phyloP scores from a whole-genome alignment of 495 filamentous ascomycete species.

The Xylaria curta region DNA sequence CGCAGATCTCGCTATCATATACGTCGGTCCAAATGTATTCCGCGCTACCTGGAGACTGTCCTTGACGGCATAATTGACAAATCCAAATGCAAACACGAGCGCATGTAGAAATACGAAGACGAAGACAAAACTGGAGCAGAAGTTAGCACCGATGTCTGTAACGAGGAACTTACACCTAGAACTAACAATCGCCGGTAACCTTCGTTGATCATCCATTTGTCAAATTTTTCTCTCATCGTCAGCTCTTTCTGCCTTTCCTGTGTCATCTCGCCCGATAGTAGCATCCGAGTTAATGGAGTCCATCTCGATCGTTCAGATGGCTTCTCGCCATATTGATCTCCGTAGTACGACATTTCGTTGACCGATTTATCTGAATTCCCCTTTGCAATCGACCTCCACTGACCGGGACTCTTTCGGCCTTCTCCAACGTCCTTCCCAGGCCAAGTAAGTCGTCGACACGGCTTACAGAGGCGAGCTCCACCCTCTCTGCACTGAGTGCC shows the following conservation, averaged over 20 bases:
- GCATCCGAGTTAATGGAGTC: conserved; percentile 72
- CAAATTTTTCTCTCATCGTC: conserved; percentile 57
- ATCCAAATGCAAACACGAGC: conserved; percentile 74
- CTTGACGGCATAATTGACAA: conserved; percentile 77
- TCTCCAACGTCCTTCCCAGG: conserved; percentile 21
- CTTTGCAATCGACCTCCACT: conserved; percentile 2
- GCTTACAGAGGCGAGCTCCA: conserved; percentile 13
- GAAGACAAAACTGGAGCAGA: conserved; percentile 65
- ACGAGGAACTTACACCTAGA: conserved; percentile 29
- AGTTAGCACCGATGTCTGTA: conserved; percentile 33
- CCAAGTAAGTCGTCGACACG: conserved; percentile 27
- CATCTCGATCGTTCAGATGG: conserved; percentile 69
- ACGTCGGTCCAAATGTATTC: conserved; percentile 70
- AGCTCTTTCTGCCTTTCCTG: conserved; percentile 66
- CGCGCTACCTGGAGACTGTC: conserved; percentile 68
- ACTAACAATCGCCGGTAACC: conserved; percentile 75
- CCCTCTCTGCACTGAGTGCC: conserved; percentile 20
- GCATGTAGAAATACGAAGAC: conserved; percentile 70
- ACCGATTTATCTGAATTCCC: background rate
- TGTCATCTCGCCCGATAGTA: conserved; percentile 74
- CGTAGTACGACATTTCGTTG: conserved; percentile 52
- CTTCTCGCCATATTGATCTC: conserved; percentile 47
- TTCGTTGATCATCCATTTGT: conserved; percentile 78
- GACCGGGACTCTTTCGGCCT: background rate
- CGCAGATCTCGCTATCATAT: conserved; percentile 72